These are phyloP conservation scores for Lathyrus aphaca DNA, from an alignment of 306 rosid genomes.

Conservation along the genomic window DNA sequence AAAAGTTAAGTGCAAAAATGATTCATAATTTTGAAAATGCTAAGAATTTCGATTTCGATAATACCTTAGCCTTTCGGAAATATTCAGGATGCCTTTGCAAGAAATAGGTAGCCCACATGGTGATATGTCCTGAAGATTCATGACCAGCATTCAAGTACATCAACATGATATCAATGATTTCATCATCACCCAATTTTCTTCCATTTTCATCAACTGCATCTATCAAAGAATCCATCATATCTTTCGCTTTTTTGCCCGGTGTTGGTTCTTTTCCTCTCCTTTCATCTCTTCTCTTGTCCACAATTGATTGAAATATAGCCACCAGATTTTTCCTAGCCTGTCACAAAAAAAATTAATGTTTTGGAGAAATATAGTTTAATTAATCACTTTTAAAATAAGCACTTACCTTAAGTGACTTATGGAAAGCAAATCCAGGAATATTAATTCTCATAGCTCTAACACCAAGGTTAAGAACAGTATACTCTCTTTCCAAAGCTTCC, in stretches of 20 bases:
- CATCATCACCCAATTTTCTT: constrained; percentile 60
- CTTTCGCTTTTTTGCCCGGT: constrained; percentile 42
- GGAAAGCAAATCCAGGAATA: constrained; percentile 77
- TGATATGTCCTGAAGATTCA: constrained; percentile 86
- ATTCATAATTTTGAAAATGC: background rate
- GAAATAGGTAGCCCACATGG: constrained; percentile 73
- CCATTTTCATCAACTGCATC: constrained; percentile 76
- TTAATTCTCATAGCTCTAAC: constrained; percentile 78
- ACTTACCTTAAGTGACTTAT: constrained; percentile 64
- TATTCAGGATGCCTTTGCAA: constrained; percentile 55
- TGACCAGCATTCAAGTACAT: constrained; percentile 96
- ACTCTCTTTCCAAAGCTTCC: constrained; percentile 70
- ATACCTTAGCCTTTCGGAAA: constrained; percentile 77
- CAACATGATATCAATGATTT: constrained; percentile 71
- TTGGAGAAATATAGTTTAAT: background rate
- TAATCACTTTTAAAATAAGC: background rate
- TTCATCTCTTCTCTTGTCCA: constrained; percentile 50
- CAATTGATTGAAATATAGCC: constrained; percentile 54
- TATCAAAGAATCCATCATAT: constrained; percentile 82
- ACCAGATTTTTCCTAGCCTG: constrained; percentile 66
- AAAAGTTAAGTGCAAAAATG: background rate
- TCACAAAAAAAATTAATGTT: background rate
- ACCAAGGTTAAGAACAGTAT: constrained; percentile 62
- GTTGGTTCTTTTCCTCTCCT: constrained; percentile 16
- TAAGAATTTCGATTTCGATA: background rate